Percentiles rank a stretch among this genome's conserved stretches.
Conservation (phyloP, 306 rosid genomes). For the Astragalus membranaceus region DNA sequence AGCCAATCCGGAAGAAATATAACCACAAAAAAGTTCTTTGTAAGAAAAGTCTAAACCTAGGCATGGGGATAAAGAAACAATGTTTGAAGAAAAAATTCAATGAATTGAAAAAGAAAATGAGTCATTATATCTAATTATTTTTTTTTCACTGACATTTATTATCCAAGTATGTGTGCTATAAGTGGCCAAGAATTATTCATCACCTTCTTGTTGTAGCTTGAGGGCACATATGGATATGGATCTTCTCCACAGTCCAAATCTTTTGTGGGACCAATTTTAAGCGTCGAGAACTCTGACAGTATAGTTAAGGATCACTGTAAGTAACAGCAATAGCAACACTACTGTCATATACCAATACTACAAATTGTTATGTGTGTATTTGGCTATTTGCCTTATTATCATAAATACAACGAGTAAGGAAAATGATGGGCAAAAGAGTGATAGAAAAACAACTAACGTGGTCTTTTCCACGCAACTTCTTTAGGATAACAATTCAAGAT, state of each 20-base stretch:
- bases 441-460: conserved; percentile 29
- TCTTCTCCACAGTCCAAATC: not conserved
- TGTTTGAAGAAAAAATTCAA: no score
- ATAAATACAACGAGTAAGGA: not conserved
- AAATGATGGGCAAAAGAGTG: conserved; percentile 12
- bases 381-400: conserved; percentile 16
- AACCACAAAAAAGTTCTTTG: no score
- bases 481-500: conserved; percentile 13
- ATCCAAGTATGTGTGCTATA: no score
- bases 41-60: no score
- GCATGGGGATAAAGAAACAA: no score
- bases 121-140: no score
- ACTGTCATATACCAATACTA: not conserved
- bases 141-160: no score
- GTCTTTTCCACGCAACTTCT: conserved; percentile 27
- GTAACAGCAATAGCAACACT: not conserved
- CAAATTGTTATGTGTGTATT: not conserved
- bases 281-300: not conserved
- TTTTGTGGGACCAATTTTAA: not conserved
- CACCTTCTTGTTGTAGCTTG: not conserved
- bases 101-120: no score
- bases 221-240: conserved; percentile 14
- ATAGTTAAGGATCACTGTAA: not conserved
- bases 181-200: no score
- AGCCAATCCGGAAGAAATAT: no score